Conservation (phyloP, 192 early-diverging fungal species). For the Gaertneriomyces semiglobifer region DNA sequence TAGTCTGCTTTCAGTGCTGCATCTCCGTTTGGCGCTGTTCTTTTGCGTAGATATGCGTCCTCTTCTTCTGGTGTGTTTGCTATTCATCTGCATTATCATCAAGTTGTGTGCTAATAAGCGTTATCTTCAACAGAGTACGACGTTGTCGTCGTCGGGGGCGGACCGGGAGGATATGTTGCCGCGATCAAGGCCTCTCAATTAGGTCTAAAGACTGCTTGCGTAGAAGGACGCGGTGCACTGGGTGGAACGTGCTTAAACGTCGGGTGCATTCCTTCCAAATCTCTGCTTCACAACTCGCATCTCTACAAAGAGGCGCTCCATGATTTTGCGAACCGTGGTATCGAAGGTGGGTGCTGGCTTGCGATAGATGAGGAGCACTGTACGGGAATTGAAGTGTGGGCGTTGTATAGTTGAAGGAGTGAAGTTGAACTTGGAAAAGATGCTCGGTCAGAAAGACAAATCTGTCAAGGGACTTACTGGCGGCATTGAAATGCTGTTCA, state of each 20-base stretch:
- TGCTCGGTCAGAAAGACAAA: constrained; percentile 90
- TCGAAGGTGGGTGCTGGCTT: constrained; percentile 59
- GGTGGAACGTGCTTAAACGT: constrained; percentile 99
- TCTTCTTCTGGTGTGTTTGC: no score
- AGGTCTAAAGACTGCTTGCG: constrained; percentile 94
- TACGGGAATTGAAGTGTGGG: not conserved
- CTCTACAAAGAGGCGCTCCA: constrained; percentile 91
- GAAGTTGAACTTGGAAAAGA: constrained; percentile 76
- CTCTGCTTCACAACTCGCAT: constrained; percentile 98
- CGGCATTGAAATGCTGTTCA: constrained; percentile 92
- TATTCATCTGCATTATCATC: no score
- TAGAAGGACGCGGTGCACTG: constrained; percentile 92
- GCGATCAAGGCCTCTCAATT: constrained; percentile 98
- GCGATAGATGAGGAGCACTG: no score
- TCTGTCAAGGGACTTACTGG: constrained; percentile 83
- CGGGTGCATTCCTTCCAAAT: constrained; percentile 99
- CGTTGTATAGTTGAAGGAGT: constrained; percentile 64
- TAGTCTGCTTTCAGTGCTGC: no score
- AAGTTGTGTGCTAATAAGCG: no score
- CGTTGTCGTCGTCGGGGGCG: constrained; percentile 65
- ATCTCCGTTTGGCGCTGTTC: no score
- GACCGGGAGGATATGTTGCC: constrained; percentile 97
- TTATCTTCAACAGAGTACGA: constrained; percentile 13
- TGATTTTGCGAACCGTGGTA: constrained; percentile 88
- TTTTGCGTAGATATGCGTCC: no score